Evolutionary conservation across 139 green algal genomes (phyloP).

Genomic region (Edaphochlamys debaryana): DNA sequence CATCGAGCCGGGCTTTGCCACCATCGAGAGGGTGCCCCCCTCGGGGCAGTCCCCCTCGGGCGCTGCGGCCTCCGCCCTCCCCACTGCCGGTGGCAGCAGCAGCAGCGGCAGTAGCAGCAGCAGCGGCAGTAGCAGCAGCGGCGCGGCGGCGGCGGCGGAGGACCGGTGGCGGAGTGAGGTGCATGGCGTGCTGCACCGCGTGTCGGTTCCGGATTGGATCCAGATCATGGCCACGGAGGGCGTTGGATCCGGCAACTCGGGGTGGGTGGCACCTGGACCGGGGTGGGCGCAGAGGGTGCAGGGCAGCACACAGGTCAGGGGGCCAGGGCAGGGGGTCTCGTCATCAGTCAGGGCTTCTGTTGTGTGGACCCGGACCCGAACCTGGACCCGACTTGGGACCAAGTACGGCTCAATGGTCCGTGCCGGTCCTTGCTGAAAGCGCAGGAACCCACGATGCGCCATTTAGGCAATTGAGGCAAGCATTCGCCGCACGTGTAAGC

Average conservation of each 20-base stretch:
- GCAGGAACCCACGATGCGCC: too few species aligned
- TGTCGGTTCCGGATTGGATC: conserved; percentile 44
- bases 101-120: neutral
- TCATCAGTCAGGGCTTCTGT: too few species aligned
- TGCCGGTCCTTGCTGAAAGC: too few species aligned
- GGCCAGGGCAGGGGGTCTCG: neutral
- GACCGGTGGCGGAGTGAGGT: conserved; percentile 1
- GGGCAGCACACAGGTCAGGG: neutral
- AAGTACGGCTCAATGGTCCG: neutral
- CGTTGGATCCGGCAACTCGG: conserved; percentile 6
- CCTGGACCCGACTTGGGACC: neutral
- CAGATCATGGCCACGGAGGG: conserved; percentile 48
- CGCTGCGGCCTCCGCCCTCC: too few species aligned
- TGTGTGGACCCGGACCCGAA: neutral
- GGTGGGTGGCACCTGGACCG: too few species aligned
- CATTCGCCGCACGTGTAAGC: too few species aligned
- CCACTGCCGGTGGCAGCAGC: neutral
- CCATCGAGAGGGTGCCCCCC: conserved; percentile 39
- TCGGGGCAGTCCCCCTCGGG: too few species aligned
- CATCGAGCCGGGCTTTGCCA: conserved; percentile 58
- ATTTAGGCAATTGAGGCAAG: too few species aligned
- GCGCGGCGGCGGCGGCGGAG: neutral
- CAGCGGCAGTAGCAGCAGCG: neutral
- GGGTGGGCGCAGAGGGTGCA: too few species aligned
- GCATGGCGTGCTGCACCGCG: conserved; percentile 54